Evolutionary conservation across 2,329 filamentous ascomycete species (phyloP), one percentile per base, ranked within the genome.

Genomic region (Fusarium sp.): DNA sequence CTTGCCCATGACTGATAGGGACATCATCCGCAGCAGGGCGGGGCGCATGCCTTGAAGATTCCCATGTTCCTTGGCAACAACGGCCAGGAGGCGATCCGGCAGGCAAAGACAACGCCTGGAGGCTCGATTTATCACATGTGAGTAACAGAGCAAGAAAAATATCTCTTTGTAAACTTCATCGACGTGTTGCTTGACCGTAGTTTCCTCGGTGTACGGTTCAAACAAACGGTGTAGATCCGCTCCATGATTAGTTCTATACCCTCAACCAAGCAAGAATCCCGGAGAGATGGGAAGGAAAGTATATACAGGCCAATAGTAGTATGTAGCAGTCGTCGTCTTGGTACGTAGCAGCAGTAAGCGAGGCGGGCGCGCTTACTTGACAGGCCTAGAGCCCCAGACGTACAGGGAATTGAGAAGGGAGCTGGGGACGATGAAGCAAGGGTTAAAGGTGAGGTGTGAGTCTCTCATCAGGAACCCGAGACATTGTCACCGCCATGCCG

Each of bases 381-480:
- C 55, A 51, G 47, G 46, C 66, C 66, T 34, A 37, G 50, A 53
- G 58, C 63, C 67, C 66, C 66, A 66, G 62, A 62, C 46, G 23
- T 23, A 23, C 59, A 68, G 66, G 62, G 65, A 63, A 50, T 60
- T 71, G 18, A 52, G 28, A 31, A 63, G 62, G 44, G 36, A 67
- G 52, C 62, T 50, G 66, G 41, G 44, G 54, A 44, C 52, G 53
- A 62, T 47, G 13, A 55, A 68, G 31, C 67, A 70, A 65, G 67
- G 37, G 23, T 40, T 41, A 31, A 30, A 51, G 58, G 60, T 54
- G 58, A 67, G 62, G 67, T 57, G 51, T 48, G 56, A 47, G 58
- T 60, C 61, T 71, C 59, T 65, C 68, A 62, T 65, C 73, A 73
- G 73, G 71, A 75, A 75, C 73, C 71, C 73, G 73, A 75, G 70